Evolutionary conservation across 164 flowering plant genomes (phyloP).

Genomic region (Protea cynaroides): DNA sequence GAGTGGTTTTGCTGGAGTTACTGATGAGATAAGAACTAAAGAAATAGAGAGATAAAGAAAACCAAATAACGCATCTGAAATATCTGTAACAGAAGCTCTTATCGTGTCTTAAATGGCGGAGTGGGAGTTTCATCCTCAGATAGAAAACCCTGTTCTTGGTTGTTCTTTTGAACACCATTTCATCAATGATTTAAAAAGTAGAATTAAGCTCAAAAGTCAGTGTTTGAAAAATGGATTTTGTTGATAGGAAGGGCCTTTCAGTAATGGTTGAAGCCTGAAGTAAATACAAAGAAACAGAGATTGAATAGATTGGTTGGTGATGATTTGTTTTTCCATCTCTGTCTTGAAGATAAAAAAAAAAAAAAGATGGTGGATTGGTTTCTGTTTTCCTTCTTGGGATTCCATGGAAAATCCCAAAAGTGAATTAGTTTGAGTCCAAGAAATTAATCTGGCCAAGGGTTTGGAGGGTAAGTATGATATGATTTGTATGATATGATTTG

Average conservation of each 20-base stretch:
- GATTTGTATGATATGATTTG: no score
- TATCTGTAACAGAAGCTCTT: slow-evolving; percentile 31
- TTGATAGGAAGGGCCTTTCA: no score
- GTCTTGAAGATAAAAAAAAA: no score
- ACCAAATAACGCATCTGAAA: slow-evolving; percentile 69
- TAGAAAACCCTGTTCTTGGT: slow-evolving; percentile 16
- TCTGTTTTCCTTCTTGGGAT: no score
- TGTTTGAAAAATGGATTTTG: no score
- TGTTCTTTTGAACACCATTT: slow-evolving; percentile 21
- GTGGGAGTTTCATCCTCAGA: slow-evolving; percentile 22
- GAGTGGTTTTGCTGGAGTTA: slow-evolving; percentile 16
- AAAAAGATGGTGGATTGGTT: no score
- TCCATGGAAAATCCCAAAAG: no score
- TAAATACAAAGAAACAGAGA: slow-evolving; percentile 28
- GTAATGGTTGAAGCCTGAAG: slow-evolving; percentile 25
- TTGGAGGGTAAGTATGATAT: no score
- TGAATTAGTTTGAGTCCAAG: no score
- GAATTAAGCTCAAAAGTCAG: background rate
- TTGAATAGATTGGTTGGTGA: background rate
- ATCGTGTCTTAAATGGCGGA: slow-evolving; percentile 24
- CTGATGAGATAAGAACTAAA: slow-evolving; percentile 48
- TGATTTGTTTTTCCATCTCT: slow-evolving; percentile 7
- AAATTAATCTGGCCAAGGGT: no score
- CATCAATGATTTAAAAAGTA: slow-evolving; percentile 5
- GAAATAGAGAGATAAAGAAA: slow-evolving; percentile 54